Base-by-base conservation (phyloP, 192 early-diverging fungal species). In the Coemansia sp. region DNA sequence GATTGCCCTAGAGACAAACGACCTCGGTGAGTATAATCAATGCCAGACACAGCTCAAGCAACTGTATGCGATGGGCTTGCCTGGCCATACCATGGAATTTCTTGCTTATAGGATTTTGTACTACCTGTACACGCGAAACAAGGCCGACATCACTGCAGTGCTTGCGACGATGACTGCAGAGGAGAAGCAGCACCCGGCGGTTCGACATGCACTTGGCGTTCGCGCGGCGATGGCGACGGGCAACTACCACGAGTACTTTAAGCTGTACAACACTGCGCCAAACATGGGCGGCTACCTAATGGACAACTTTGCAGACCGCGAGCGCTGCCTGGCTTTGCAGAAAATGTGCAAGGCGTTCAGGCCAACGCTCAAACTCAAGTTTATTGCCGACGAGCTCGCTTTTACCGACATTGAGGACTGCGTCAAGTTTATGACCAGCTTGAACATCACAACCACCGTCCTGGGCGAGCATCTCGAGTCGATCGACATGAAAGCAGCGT, bases 1-100 rank as follows among this genome's bases (percentile, higher is more conserved):
- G 35, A 97, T 98, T 53, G 96, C 96, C 10, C 61, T 98, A 37
- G 96, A 97, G 69, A 94, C 89, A 75, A 87, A 88, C 36, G 96
- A 99, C 59, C 77, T 99, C 19, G 94, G 94, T 58, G 96, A 99
- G 78, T 99, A 86, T 74, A 99, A 99, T 55, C 94, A 96, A 59
- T 97, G 94, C 64, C 92, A 95, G 67, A 92, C 90, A 5, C 93
- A 97, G 64, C 72, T 99, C 30, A 92, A 90, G 60, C 81, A 89
- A 33, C 75, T 99, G 19, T 97, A 97, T 62, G 61, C 76, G 37
- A 66, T 81, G 39, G 80, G 83, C 25, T 64, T 91, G 18, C 60
- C 77, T 18, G 94, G 93, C 32, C 74, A 85, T 50, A 78, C 81
- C 7, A 86, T 87, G 74, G 96, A 98, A 67, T 98, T 97, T 74